A percentile compares a stretch with the other conserved stretches of the same genome.
phyloP scores from a whole-genome alignment of 2,329 filamentous ascomycete genomes.

The Bipolaris gigantea region DNA sequence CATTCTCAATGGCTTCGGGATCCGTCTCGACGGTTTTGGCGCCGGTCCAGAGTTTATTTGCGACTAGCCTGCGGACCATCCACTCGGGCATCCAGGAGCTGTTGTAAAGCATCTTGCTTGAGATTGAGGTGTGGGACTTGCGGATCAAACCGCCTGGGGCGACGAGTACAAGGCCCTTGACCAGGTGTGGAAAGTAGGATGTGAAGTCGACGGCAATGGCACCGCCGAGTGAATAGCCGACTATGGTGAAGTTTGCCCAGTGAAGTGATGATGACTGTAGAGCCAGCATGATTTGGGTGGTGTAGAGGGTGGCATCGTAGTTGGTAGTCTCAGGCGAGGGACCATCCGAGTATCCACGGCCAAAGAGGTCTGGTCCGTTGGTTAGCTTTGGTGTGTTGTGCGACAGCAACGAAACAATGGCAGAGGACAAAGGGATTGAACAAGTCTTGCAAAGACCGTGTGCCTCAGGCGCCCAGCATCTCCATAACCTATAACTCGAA shows the following conservation, averaged over 20 bases:
- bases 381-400: conserved; percentile 8
- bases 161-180: conserved; percentile 72
- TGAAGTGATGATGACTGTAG: conserved; percentile 67
- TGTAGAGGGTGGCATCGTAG: conserved; percentile 74
- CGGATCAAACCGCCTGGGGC: conserved; percentile 78
- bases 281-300: conserved; percentile 70
- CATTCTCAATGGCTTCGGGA: conserved; percentile 24
- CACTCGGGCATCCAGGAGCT: conserved; percentile 62
- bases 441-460: neutral
- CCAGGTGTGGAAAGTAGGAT: conserved; percentile 66
- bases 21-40: conserved; percentile 33
- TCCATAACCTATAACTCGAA: neutral
- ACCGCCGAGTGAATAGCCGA: conserved; percentile 81
- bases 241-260: conserved; percentile 62
- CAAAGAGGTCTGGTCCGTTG: conserved; percentile 63
- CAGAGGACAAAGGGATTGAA: neutral
- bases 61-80: conserved; percentile 54
- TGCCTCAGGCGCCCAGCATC: neutral
- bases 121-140: conserved; percentile 61
- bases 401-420: neutral
- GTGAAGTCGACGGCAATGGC: conserved; percentile 72
- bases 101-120: conserved; percentile 65
- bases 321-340: conserved; percentile 62
- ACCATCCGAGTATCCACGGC: conserved; percentile 75
- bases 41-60: conserved; percentile 35